Evolutionary conservation across 345 rosid genomes (phyloP), one percentile per base, ranked within the genome.

Genomic region (Capsella bursapastoris): DNA sequence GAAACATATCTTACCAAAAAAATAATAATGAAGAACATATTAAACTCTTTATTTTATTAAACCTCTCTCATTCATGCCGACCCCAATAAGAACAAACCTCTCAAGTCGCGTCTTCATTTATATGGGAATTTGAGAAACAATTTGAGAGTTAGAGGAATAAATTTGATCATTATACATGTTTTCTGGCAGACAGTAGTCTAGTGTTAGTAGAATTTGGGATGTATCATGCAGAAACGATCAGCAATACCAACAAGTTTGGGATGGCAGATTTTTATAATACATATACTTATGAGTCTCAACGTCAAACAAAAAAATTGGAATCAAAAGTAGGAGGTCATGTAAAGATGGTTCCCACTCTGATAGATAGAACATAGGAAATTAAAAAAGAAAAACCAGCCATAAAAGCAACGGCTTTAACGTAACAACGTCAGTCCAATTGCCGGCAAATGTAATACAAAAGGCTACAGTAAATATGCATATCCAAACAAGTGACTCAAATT

Each of bases 361-460:
- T 22, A 22, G 25, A 22, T 22, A 65, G 34, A 58, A 66, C 52
- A 13, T 49, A 18, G 12, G 16, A 13, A 22, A 22, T 22, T 22
- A 22, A 22, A 22, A 22, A 22, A 22, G 25, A 22, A 18, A 38
- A 38, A 6, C 27, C 34, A 50, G 70, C 35, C 49, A 55, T 31
- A 11, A 34, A 60, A 29, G 55, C 73, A 67, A 66, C 59, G 49
- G 66, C 77, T 64, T 63, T 52, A 63, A 31, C 70, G 22, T 2
- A 64, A 64, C 50, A 65, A 40, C 25, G n/a, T 35, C 44, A 32
- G 77, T 73, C 64, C 29, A 64, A 35, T 51, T 57, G 72, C 72
- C 72, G 55, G 22, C 72, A 57, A 57, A 66, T 74, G 72, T 66
- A 22, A 68, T 67, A 75, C 73, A 49, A 38, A 58, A 50, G 49